Evolutionary conservation across 2,329 filamentous ascomycete species (phyloP), one percentile per base, ranked within the genome.

Genomic region (Leptographium radiaticola): DNA sequence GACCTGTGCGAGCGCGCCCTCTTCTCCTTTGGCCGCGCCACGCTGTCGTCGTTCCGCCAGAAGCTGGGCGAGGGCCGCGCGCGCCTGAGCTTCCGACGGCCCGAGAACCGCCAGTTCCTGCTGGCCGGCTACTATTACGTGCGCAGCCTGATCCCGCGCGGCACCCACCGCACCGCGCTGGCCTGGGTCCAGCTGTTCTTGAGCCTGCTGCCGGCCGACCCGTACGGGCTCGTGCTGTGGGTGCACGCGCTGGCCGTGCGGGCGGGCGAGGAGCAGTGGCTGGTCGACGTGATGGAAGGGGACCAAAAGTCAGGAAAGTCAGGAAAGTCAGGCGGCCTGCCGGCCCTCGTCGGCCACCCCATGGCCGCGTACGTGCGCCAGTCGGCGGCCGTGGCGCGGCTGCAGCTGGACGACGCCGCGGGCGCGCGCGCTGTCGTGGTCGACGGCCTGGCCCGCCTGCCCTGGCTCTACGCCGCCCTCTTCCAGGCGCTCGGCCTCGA

Each of bases 101-200:
- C 86, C 0, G 90, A 95, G 66, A 97, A 97, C 66, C 79, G 93
- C 45, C 91, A 97, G 66, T 83, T 98, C 59, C 95, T 87, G 83
- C 80, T 97, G 39, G 87, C 89, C 1, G 87, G 84, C 10, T 95
- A 89, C 74, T 83, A 90, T 60, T 96, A 96, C 62, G 84, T 97
- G 62, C 81, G 80, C 61, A 93, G 88, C 59, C 74, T 98, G 25
- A 77, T 89, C 16, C 83, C 89, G 69, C 91, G 94, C 61, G 89
- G 90, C n/a, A 96, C 91, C 1, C 95, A 89, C 75, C 79, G 89
- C 48, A 97, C 93, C 1, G 89, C 89, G 0, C 81, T 95, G 49
- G 93, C 97, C 67, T 98, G 93, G 90, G 80, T 87, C 8, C 95
- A 93, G 69, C 70, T 97, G 7, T 73, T 96, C 11, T 75, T 94